A percentile compares a stretch with the other conserved stretches of the same genome.
Conservation (phyloP, 1,284 basidiomycete genomes). For the Ganoderma sinense region DNA sequence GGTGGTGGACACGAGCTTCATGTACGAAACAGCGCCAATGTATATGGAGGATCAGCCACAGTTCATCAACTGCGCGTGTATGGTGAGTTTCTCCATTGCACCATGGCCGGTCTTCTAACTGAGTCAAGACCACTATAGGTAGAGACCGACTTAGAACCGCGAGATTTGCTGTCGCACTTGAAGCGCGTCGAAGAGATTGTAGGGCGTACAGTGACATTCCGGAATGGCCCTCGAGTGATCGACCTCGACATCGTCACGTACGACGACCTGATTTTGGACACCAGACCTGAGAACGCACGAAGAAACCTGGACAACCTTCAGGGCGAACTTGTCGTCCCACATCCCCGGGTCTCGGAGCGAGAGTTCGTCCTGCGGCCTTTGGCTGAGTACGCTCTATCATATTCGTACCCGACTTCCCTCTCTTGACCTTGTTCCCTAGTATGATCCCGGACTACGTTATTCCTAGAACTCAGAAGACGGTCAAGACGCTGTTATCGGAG, state of each 20-base stretch:
- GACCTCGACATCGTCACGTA: slow-evolving; percentile 94
- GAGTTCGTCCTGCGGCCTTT: slow-evolving; percentile 94
- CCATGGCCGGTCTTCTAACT: background rate
- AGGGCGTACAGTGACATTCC: slow-evolving; percentile 84
- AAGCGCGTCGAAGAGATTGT: slow-evolving; percentile 82
- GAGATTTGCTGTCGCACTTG: slow-evolving; percentile 68
- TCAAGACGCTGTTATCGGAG: slow-evolving; percentile 55
- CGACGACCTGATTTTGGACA: slow-evolving; percentile 69
- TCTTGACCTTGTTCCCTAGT: slow-evolving; percentile 45
- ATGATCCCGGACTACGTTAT: slow-evolving; percentile 77
- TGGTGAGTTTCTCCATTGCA: slow-evolving; percentile 58
- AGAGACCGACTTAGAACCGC: slow-evolving; percentile 75
- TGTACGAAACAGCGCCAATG: slow-evolving; percentile 97
- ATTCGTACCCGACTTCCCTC: background rate
- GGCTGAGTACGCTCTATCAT: slow-evolving; percentile 69
- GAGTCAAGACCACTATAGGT: slow-evolving; percentile 53
- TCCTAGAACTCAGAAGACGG: slow-evolving; percentile 58
- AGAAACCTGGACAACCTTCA: slow-evolving; percentile 57
- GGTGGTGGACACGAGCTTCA: slow-evolving; percentile 85
- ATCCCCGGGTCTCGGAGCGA: slow-evolving; percentile 82
- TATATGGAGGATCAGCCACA: slow-evolving; percentile 91
- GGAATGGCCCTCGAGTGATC: slow-evolving; percentile 90
- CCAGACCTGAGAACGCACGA: slow-evolving; percentile 52
- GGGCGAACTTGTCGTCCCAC: slow-evolving; percentile 83
- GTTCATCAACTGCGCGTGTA: slow-evolving; percentile 92